These are phyloP conservation scores for Globisporangium okanoganense DNA, from an alignment of 352 stramenopile genomes.

Conservation along the genomic window DNA sequence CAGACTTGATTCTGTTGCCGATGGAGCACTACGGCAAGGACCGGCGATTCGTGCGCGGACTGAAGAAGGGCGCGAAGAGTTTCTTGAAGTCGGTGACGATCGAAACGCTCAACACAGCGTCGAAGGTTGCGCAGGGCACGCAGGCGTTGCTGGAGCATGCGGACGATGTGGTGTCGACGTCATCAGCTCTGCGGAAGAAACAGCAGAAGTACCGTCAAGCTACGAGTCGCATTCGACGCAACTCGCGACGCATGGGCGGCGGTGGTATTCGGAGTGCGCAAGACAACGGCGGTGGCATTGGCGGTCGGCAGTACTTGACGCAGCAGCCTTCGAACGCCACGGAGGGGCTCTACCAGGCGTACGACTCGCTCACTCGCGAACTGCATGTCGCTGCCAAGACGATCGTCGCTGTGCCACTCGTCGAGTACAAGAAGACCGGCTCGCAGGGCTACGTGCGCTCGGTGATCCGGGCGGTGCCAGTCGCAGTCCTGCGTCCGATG, in stretches of 20 bases:
- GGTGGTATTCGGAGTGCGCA: conserved; percentile 74
- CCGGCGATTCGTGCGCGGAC: conserved; percentile 69
- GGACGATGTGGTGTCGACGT: conserved; percentile 76
- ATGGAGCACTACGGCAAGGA: conserved; percentile 86
- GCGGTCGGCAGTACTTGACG: conserved; percentile 72
- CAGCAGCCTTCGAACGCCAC: conserved; percentile 81
- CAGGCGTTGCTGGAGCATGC: conserved; percentile 80
- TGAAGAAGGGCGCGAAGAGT: conserved; percentile 85
- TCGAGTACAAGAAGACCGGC: conserved; percentile 90
- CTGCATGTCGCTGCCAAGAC: conserved; percentile 84
- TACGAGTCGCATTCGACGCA: conserved; percentile 74
- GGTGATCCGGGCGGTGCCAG: conserved; percentile 84
- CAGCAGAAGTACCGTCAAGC: conserved; percentile 78
- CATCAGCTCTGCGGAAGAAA: conserved; percentile 54
- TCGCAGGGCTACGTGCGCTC: conserved; percentile 85
- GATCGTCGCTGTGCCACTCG: conserved; percentile 84
- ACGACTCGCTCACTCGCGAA: conserved; percentile 80
- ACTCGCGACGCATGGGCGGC: conserved; percentile 73
- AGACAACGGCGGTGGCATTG: conserved; percentile 67
- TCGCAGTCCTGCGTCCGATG: conserved; percentile 83
- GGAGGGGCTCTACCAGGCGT: conserved; percentile 80
- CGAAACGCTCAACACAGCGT: conserved; percentile 83
- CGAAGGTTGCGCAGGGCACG: conserved; percentile 77
- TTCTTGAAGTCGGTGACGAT: conserved; percentile 88
- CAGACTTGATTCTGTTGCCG: conserved; percentile 81